A percentile compares a stretch with the other conserved stretches of the same genome.
These are phyloP conservation scores for Corylus heterophylla DNA, from an alignment of 306 rosid genomes.

Conservation along the genomic window DNA sequence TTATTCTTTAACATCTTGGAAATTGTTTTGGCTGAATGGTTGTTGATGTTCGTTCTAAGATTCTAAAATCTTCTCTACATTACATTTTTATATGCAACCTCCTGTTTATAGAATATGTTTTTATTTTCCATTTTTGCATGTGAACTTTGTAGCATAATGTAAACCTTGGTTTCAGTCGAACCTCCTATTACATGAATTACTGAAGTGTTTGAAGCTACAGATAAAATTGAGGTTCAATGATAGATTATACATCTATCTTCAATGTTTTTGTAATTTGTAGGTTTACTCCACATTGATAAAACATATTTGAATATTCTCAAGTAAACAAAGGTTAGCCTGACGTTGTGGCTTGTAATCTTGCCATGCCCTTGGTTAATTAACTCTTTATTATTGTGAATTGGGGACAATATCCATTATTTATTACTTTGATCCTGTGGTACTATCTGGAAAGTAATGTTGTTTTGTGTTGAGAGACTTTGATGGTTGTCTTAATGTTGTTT, in stretches of 20 bases:
- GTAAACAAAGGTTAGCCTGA: neutral
- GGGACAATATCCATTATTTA: neutral
- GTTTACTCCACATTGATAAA: neutral
- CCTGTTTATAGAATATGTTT: neutral
- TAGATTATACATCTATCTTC: neutral
- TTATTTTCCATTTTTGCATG: neutral
- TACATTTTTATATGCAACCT: neutral
- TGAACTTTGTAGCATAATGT: neutral
- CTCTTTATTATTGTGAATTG: neutral
- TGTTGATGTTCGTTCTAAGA: neutral
- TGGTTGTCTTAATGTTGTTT: neutral
- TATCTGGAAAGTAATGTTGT: neutral
- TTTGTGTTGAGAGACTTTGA: neutral
- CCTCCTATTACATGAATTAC: neutral
- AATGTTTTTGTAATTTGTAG: neutral
- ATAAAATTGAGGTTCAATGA: neutral
- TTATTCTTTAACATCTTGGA: neutral
- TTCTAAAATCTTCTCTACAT: neutral
- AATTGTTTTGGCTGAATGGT: neutral
- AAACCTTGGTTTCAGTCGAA: neutral
- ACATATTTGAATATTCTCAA: neutral
- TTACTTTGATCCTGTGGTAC: neutral
- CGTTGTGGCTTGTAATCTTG: neutral
- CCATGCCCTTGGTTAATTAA: neutral
- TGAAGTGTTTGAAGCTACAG: neutral